phyloP scores from a whole-genome alignment of 73 alveolate genomes.

The Effrenium voratum region DNA sequence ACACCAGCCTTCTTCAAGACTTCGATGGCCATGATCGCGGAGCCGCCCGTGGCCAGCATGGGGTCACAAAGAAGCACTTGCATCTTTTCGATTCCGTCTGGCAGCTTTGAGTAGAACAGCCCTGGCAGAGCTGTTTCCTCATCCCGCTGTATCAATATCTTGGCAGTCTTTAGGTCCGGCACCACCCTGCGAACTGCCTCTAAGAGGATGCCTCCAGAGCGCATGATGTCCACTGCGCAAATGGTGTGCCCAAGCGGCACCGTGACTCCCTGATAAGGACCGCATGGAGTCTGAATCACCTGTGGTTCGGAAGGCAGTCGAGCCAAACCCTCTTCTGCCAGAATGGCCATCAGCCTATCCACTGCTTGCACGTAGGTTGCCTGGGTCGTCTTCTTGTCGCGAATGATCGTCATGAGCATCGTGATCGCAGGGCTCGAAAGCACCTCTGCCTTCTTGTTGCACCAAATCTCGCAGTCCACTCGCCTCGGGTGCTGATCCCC shows the following conservation, averaged over 20 bases:
- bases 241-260: slow-evolving; percentile 58
- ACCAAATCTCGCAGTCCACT: too few relatives aligned
- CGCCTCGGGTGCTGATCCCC: too few relatives aligned
- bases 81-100: slow-evolving; percentile 94
- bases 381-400: slow-evolving; percentile 23
- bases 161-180: slow-evolving; percentile 96
- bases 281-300: slow-evolving; percentile 84
- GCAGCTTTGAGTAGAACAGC: slow-evolving; percentile 96
- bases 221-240: slow-evolving; percentile 93
- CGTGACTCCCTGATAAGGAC: slow-evolving; percentile 61
- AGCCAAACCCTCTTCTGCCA: slow-evolving; percentile 77
- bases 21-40: slow-evolving; percentile 94
- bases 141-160: slow-evolving; percentile 96
- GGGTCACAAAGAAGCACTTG: slow-evolving; percentile 96
- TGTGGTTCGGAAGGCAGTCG: slow-evolving; percentile 37
- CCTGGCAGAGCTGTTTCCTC: slow-evolving; percentile 95
- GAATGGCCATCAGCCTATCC: slow-evolving; percentile 52
- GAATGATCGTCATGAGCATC: slow-evolving; percentile 67
- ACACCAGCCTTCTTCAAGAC: slow-evolving; percentile 95
- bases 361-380: slow-evolving; percentile 55
- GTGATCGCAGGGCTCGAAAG: slow-evolving; percentile 66
- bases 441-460: slow-evolving; percentile 2
- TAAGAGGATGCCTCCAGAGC: slow-evolving; percentile 88
- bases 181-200: slow-evolving; percentile 85
- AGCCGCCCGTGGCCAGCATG: slow-evolving; percentile 97